These are phyloP conservation scores for Pseudogymnoascus destructans DNA, from an alignment of 2,329 filamentous ascomycete species.

Conservation along the genomic window DNA sequence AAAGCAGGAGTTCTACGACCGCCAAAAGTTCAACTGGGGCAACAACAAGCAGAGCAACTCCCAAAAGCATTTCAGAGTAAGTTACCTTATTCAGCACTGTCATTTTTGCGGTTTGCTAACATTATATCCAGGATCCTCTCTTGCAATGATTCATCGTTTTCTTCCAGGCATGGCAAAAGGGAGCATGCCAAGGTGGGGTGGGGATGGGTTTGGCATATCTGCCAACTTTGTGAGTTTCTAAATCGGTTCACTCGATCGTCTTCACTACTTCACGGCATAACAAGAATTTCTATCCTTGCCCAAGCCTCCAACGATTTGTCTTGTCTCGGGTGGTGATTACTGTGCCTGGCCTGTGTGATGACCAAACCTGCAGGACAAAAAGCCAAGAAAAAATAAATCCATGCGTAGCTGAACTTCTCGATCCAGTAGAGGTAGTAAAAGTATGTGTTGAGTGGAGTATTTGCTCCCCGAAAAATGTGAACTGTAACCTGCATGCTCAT, in stretches of 20 bases:
- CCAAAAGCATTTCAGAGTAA: slow-evolving; percentile 52
- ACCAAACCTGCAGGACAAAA: background rate
- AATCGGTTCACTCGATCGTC: background rate
- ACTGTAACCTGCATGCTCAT: background rate
- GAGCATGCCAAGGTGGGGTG: background rate
- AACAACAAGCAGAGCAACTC: slow-evolving; percentile 61
- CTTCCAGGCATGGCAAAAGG: background rate
- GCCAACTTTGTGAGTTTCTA: slow-evolving; percentile 1
- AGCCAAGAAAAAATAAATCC: background rate
- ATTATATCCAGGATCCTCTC: slow-evolving; percentile 23
- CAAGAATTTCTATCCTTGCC: slow-evolving; percentile 1
- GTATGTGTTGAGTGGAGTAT: background rate
- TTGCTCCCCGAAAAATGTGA: background rate
- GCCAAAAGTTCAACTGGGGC: slow-evolving; percentile 52
- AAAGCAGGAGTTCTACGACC: slow-evolving; percentile 48
- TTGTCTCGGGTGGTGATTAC: background rate
- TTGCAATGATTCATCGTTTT: slow-evolving; percentile 22
- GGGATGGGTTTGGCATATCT: background rate
- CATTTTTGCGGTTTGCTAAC: slow-evolving; percentile 15
- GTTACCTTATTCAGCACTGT: slow-evolving; percentile 18
- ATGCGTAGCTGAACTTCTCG: background rate
- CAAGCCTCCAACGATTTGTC: background rate
- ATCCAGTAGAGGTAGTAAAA: background rate
- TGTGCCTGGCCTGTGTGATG: background rate
- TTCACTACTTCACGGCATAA: background rate